These are phyloP conservation scores for Gloeostereum incarnatum DNA, from an alignment of 768 basidiomycete genomes.

Conservation along the genomic window DNA sequence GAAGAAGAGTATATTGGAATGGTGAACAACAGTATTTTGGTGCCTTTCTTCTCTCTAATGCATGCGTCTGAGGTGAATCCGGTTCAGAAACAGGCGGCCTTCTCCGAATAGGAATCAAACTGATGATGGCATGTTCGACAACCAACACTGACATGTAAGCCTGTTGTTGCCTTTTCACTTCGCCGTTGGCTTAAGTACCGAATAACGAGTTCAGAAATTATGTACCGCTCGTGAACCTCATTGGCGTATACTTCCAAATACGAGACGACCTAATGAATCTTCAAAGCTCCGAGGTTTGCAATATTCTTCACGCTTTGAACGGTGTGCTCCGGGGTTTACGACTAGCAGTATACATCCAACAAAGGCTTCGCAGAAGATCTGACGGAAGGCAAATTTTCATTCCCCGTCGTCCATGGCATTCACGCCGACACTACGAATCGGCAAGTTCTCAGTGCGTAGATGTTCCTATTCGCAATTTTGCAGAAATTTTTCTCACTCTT, in stretches of 20 bases:
- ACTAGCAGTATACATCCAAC: constrained; percentile 75
- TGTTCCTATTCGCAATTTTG: too few species aligned
- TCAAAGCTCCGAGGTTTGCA: constrained; percentile 67
- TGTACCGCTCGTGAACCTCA: constrained; percentile 86
- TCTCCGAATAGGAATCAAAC: constrained; percentile 84
- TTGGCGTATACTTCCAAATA: constrained; percentile 94
- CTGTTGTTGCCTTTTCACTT: neutral
- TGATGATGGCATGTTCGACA: constrained; percentile 90
- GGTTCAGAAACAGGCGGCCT: constrained; percentile 86
- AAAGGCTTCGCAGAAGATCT: constrained; percentile 92
- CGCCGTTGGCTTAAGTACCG: too few species aligned
- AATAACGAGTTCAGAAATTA: constrained; percentile 62
- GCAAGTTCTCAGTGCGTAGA: constrained; percentile 69
- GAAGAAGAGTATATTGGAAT: constrained; percentile 93
- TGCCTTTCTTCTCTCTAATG: neutral
- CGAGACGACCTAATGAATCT: constrained; percentile 96
- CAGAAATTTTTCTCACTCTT: constrained; percentile 1
- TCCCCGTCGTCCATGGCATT: constrained; percentile 88
- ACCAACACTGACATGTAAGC: constrained; percentile 50
- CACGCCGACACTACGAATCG: constrained; percentile 68
- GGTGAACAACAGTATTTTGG: constrained; percentile 92
- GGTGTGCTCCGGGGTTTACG: neutral
- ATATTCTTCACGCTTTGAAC: neutral
- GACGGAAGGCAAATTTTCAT: constrained; percentile 96
- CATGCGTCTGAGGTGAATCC: too few species aligned